Evolutionary conservation across 2,329 filamentous ascomycete genomes (phyloP).

Genomic region (Lachnellula hyalina): DNA sequence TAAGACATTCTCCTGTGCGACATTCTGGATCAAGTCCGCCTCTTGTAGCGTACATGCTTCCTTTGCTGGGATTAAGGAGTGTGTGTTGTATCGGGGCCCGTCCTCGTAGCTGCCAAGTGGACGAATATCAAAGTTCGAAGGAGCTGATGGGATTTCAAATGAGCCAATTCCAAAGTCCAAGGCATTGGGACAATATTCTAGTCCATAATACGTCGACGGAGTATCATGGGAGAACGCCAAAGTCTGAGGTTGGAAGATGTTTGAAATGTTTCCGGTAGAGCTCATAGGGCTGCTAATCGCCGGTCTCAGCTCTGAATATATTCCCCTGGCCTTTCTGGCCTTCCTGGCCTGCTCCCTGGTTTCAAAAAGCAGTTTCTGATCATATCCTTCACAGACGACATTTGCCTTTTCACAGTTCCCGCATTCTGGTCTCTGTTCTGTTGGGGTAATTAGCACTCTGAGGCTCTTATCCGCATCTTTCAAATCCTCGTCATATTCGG

Average conservation of each 20-base stretch:
- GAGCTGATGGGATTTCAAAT: not conserved
- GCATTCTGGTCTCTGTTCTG: slow-evolving; percentile 3
- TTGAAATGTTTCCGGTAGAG: not conserved
- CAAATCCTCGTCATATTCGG: not conserved
- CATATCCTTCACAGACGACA: slow-evolving; percentile 11
- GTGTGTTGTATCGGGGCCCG: not conserved
- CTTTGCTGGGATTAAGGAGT: not conserved
- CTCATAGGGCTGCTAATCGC: not conserved
- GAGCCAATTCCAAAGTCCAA: not conserved
- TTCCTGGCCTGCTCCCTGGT: not conserved
- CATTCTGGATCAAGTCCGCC: not conserved
- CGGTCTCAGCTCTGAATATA: not conserved
- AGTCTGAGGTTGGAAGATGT: not conserved
- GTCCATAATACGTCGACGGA: not conserved
- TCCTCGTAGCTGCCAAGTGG: not conserved
- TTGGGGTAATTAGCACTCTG: not conserved
- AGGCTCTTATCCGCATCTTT: not conserved
- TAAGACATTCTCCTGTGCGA: not conserved
- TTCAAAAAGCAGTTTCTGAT: not conserved
- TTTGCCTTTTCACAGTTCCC: slow-evolving; percentile 11
- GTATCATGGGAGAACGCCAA: not conserved
- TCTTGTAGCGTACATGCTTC: not conserved
- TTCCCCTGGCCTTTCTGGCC: not conserved
- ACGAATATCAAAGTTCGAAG: not conserved
- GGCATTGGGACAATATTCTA: not conserved